Percentiles rank a stretch among this genome's conserved stretches.
phyloP scores from a whole-genome alignment of 345 rosid genomes.

The Combretum micranthum region DNA sequence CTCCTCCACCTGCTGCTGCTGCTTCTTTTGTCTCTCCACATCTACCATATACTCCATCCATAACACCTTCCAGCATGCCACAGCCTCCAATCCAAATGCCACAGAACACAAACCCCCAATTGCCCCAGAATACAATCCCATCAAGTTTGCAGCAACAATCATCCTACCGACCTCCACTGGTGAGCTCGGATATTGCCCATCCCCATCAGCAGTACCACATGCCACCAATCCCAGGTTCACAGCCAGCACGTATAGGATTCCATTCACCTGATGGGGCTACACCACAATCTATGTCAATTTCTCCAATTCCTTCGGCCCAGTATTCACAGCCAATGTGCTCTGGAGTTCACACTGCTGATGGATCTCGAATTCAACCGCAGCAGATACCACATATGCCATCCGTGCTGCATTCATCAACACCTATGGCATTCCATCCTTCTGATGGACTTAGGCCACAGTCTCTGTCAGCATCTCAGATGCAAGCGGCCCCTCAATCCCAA shows the following conservation, averaged over 20 bases:
- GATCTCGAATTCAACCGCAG: background rate
- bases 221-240: conserved; percentile 15
- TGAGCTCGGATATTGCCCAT: conserved; percentile 16
- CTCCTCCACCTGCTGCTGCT: too few relatives aligned
- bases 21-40: conserved; percentile 10
- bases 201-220: conserved; percentile 12
- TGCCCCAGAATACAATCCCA: conserved; percentile 16
- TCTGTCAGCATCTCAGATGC: conserved; percentile 1
- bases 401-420: conserved; percentile 1
- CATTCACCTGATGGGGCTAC: conserved; percentile 17
- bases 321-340: conserved; percentile 10
- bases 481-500: conserved; percentile 12
- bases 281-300: background rate
- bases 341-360: background rate
- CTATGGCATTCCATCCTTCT: background rate
- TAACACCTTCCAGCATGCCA: conserved; percentile 20
- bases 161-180: conserved; percentile 11
- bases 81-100: conserved; percentile 19
- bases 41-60: conserved; percentile 14
- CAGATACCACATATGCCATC: background rate
- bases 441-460: background rate
- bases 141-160: conserved; percentile 10
- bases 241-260: conserved; percentile 7
- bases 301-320: conserved; percentile 11
- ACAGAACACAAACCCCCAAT: conserved; percentile 6